Evolutionary conservation across 352 stramenopile genomes (phyloP).

Genomic region (Globisporangium nodosum): DNA sequence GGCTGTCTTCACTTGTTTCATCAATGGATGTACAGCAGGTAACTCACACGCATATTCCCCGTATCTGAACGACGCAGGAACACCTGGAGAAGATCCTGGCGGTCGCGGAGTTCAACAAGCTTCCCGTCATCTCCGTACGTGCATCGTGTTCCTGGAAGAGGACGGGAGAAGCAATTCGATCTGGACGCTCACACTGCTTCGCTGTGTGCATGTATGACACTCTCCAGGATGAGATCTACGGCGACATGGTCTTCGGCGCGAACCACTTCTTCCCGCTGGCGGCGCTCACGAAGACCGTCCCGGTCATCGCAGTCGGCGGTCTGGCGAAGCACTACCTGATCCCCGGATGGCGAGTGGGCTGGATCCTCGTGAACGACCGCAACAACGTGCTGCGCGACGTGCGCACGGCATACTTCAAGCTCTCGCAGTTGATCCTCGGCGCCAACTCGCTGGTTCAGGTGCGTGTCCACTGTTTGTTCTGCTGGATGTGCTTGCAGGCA

Average conservation of each 20-base stretch:
- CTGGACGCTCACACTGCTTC: too few species aligned
- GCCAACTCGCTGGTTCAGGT: slow-evolving; percentile 86
- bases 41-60: neutral
- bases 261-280: slow-evolving; percentile 83
- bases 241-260: slow-evolving; percentile 74
- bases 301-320: slow-evolving; percentile 75
- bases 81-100: slow-evolving; percentile 72
- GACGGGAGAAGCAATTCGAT: too few species aligned
- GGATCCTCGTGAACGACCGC: slow-evolving; percentile 93
- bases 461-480: too few species aligned
- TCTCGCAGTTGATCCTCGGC: slow-evolving; percentile 92
- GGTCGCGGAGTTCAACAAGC: slow-evolving; percentile 73
- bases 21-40: neutral
- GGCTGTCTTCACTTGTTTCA: neutral
- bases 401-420: slow-evolving; percentile 82
- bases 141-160: slow-evolving; percentile 15
- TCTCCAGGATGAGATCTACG: slow-evolving; percentile 75
- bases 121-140: slow-evolving; percentile 93
- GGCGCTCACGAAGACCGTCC: slow-evolving; percentile 70
- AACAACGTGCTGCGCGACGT: slow-evolving; percentile 76
- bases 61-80: slow-evolving; percentile 19
- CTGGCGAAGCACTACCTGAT: slow-evolving; percentile 96
- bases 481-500: too few species aligned
- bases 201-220: neutral
- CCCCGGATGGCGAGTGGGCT: slow-evolving; percentile 94